Evolutionary conservation across 2,329 filamentous ascomycete genomes (phyloP).

Genomic region (Aureobasidium mangrovei): DNA sequence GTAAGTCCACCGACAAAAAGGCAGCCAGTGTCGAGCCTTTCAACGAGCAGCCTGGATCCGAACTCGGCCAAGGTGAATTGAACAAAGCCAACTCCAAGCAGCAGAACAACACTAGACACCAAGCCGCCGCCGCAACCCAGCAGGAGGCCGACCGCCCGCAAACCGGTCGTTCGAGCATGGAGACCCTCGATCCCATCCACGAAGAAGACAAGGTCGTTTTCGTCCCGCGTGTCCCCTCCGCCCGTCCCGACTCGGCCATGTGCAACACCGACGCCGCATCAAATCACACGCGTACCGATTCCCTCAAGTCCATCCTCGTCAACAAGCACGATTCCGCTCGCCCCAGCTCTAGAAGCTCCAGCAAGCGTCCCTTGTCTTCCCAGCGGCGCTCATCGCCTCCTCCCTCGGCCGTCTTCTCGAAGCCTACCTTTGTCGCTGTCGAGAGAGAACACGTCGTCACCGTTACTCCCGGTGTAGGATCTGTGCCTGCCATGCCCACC

Average conservation of each 20-base stretch:
- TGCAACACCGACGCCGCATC: neutral
- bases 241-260: conserved; percentile 10
- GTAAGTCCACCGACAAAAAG: conserved; percentile 10
- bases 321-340: conserved; percentile 23
- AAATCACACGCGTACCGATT: conserved; percentile 20
- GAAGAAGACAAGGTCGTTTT: conserved; percentile 22
- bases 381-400: conserved; percentile 17
- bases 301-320: conserved; percentile 22
- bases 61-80: conserved; percentile 23
- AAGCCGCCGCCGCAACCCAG: neutral
- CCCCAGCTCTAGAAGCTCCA: conserved; percentile 21
- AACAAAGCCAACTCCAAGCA: conserved; percentile 9
- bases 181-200: conserved; percentile 26
- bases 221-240: neutral
- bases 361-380: conserved; percentile 19
- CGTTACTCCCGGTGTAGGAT: conserved; percentile 18
- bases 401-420: conserved; percentile 16
- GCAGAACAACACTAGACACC: neutral
- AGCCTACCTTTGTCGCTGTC: conserved; percentile 16
- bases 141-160: neutral
- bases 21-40: conserved; percentile 10
- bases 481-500: conserved; percentile 17
- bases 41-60: conserved; percentile 18
- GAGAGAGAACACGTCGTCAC: conserved; percentile 17
- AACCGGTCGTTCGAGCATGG: conserved; percentile 18